A percentile compares a stretch with the other conserved stretches of the same genome.
Conservation (phyloP, 2,329 filamentous ascomycete genomes). For the Verticillium dahliae region DNA sequence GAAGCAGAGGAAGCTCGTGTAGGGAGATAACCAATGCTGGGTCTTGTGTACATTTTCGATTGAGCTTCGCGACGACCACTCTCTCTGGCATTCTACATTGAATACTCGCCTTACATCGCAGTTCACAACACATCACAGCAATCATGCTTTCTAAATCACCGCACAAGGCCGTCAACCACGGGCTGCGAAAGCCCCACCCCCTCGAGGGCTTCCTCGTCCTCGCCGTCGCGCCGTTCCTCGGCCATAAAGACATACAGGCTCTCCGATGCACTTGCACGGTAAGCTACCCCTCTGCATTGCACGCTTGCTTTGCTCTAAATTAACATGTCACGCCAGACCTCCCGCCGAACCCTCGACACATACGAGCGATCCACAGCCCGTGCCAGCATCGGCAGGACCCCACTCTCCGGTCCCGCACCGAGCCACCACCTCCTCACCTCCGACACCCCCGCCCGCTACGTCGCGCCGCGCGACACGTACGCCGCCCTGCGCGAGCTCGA, state of each 20-base stretch:
- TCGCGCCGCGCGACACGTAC: conserved; percentile 2
- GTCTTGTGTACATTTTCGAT: background rate
- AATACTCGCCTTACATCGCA: background rate
- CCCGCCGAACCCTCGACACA: conserved; percentile 1
- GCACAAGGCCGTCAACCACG: background rate
- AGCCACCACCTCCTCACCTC: conserved; percentile 9
- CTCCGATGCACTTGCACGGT: background rate
- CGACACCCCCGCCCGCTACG: conserved; percentile 7
- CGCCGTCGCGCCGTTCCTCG: background rate
- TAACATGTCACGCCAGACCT: background rate
- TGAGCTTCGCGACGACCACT: background rate
- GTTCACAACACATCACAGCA: background rate
- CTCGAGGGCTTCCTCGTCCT: conserved; percentile 1
- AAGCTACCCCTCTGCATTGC: background rate
- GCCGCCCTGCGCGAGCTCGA: conserved; percentile 9
- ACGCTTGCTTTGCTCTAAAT: background rate
- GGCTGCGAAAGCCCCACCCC: background rate
- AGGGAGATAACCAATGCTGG: background rate
- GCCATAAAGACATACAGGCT: background rate
- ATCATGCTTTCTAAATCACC: background rate
- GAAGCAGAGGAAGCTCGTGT: too few relatives aligned
- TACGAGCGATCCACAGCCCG: conserved; percentile 10
- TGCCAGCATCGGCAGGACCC: conserved; percentile 4
- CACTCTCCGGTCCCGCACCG: background rate
- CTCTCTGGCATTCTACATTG: background rate